A percentile compares a stretch with the other conserved stretches of the same genome.
Evolutionary conservation across 176 grass and related monocot species (phyloP).

Genomic region (Oryza australiensis): DNA sequence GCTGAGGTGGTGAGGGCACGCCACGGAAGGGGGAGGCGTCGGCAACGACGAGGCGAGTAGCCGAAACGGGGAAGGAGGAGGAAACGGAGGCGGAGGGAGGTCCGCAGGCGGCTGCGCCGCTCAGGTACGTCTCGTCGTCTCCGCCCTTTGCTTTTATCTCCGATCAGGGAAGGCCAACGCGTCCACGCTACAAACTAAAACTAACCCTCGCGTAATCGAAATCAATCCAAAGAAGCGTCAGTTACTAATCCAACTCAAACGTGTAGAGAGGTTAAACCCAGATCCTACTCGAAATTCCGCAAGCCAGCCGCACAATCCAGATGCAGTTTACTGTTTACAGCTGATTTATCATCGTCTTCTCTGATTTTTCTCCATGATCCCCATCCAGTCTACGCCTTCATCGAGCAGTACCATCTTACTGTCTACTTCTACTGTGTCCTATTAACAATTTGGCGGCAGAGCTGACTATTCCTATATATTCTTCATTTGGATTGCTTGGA

Average conservation of each 20-base stretch:
- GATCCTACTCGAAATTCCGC: neutral
- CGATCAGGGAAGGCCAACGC: neutral
- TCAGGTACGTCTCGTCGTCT: slow-evolving; percentile 27
- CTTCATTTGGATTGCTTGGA: neutral
- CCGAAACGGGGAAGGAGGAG: neutral
- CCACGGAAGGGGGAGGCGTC: neutral
- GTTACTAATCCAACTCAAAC: neutral
- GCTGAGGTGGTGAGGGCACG: neutral
- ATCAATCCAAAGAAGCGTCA: neutral
- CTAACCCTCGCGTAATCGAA: neutral
- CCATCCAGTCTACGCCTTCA: neutral
- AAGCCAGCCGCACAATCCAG: neutral
- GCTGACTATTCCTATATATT: neutral
- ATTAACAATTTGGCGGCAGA: neutral
- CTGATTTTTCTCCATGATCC: neutral
- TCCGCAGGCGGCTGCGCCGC: neutral
- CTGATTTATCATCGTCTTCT: neutral
- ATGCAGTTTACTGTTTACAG: neutral
- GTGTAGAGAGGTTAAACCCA: neutral
- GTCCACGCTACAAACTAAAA: neutral
- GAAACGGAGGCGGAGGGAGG: neutral
- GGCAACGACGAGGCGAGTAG: neutral
- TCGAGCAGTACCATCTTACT: neutral
- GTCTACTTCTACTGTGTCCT: neutral
- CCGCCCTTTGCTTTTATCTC: slow-evolving; percentile 1